phyloP scores from a whole-genome alignment of 306 rosid species.

The Ochetophila trinervis region DNA sequence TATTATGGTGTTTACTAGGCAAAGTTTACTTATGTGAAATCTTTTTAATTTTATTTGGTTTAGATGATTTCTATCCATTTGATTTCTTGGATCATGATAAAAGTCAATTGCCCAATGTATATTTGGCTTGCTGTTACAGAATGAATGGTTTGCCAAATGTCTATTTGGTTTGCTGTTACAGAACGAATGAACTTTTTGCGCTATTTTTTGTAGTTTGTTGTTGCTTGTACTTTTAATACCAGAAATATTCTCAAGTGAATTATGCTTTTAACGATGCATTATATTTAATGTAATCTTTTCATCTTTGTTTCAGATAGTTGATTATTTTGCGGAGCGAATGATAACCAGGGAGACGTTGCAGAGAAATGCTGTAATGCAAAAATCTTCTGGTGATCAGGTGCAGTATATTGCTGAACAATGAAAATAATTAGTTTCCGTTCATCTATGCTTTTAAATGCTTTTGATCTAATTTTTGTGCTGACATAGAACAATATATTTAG shows the following conservation, averaged over 20 bases:
- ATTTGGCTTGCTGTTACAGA: neutral
- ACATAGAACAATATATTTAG: constrained; percentile 10
- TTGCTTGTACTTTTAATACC: constrained; percentile 5
- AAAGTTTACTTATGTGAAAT: neutral
- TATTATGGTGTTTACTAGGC: too few relatives aligned
- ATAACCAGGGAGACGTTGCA: constrained; percentile 61
- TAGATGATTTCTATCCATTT: neutral
- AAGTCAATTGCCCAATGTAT: neutral
- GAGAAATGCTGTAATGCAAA: constrained; percentile 82
- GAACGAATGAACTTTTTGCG: neutral
- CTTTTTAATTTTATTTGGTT: neutral
- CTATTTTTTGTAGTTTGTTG: constrained; percentile 8
- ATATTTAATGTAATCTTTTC: constrained; percentile 18
- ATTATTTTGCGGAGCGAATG: constrained; percentile 67
- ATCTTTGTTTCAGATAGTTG: constrained; percentile 57
- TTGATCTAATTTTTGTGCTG: constrained; percentile 15
- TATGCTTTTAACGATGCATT: constrained; percentile 20
- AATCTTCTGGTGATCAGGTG: constrained; percentile 61
- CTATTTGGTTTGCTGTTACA: constrained; percentile 5
- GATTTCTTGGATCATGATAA: neutral
- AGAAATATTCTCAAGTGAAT: neutral
- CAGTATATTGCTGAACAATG: constrained; percentile 17
- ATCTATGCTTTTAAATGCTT: constrained; percentile 3
- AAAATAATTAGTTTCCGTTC: neutral
- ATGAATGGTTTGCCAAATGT: neutral